Evolutionary conservation across 2,329 filamentous ascomycete species (phyloP).

Genomic region (Sporothrix protearum): DNA sequence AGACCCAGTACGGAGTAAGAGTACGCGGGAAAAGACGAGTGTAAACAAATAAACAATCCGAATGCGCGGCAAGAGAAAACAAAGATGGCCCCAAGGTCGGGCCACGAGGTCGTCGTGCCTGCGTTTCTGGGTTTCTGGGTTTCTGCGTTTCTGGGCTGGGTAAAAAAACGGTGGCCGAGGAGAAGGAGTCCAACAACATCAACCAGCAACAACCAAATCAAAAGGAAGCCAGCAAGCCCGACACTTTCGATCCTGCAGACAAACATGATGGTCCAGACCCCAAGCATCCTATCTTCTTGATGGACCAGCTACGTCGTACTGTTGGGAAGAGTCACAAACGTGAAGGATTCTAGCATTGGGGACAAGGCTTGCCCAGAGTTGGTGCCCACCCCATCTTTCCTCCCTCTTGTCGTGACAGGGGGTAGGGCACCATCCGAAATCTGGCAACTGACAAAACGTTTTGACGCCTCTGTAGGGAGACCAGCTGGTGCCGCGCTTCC

Average conservation of each 20-base stretch:
- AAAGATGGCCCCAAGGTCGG: background rate
- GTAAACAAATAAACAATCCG: slow-evolving; percentile 11
- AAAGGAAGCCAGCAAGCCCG: background rate
- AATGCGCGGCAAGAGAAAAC: background rate
- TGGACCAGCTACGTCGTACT: background rate
- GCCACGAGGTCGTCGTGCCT: background rate
- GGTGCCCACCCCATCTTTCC: background rate
- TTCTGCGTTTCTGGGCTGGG: background rate
- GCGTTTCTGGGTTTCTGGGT: background rate
- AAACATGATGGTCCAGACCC: background rate
- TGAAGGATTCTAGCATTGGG: no score
- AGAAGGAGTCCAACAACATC: background rate
- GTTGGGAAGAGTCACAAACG: no score
- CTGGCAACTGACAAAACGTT: no score
- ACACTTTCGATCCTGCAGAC: background rate
- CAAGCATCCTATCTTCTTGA: background rate
- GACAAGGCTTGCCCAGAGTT: no score
- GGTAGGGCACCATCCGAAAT: no score
- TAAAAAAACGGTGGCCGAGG: background rate
- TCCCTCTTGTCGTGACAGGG: background rate
- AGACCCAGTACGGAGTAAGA: no score
- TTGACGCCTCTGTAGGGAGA: no score
- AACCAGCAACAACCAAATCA: background rate
- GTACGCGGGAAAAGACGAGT: background rate
- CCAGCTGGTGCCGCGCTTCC: slow-evolving; percentile 10